Percentiles rank a stretch among this genome's conserved stretches.
These are phyloP conservation scores for Ulmus americana DNA, from an alignment of 331 rosid genomes.

Conservation along the genomic window DNA sequence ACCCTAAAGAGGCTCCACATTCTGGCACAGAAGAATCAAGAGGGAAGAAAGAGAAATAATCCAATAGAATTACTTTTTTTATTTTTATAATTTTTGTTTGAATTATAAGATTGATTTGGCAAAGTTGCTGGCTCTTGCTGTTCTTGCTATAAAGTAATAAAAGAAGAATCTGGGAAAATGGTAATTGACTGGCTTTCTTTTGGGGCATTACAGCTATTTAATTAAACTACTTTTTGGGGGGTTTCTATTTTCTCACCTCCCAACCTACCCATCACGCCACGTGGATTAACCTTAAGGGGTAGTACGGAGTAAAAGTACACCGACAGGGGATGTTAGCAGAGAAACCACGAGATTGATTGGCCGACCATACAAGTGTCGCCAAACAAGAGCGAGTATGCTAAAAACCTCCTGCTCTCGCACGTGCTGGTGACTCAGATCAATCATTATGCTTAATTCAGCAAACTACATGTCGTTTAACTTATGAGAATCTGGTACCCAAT, in stretches of 20 bases:
- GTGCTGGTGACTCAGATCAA: neutral
- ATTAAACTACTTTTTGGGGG: neutral
- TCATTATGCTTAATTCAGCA: too few relatives aligned
- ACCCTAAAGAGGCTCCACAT: conserved; percentile 47
- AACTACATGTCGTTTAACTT: too few relatives aligned
- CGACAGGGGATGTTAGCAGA: neutral
- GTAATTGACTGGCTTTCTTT: too few relatives aligned
- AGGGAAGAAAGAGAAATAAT: neutral
- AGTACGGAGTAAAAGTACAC: neutral
- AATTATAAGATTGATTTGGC: neutral
- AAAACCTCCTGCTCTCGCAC: neutral
- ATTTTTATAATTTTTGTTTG: neutral
- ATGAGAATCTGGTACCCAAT: too few relatives aligned
- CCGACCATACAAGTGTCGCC: neutral
- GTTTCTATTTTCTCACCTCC: neutral
- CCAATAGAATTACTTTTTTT: neutral
- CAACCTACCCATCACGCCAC: neutral
- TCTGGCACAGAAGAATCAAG: conserved; percentile 1
- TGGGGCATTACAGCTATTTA: too few relatives aligned
- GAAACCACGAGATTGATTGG: neutral
- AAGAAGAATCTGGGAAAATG: too few relatives aligned
- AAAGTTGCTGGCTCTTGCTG: neutral
- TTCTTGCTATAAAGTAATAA: neutral
- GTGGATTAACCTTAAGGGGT: neutral
- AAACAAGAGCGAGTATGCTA: neutral